Percentiles rank a stretch among this genome's conserved stretches.
These are phyloP conservation scores for Mycena pura DNA, from an alignment of 768 basidiomycete genomes.

Conservation along the genomic window DNA sequence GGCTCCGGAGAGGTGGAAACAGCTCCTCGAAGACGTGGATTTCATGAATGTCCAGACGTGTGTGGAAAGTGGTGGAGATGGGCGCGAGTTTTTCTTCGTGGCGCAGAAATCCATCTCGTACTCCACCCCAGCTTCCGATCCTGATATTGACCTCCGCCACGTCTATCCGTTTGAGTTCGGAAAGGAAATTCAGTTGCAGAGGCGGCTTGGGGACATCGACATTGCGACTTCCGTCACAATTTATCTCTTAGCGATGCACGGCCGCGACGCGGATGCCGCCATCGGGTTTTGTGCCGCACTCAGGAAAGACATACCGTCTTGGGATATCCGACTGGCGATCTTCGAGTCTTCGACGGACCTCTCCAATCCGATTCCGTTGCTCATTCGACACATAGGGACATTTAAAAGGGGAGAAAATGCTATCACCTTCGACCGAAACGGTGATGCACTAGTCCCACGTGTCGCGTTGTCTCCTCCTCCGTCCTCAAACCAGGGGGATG, in stretches of 20 bases:
- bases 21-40: neutral
- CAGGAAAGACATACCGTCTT: neutral
- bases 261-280: conserved; percentile 8
- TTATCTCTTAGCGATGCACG: neutral
- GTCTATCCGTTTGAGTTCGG: conserved; percentile 4
- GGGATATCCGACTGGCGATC: conserved; percentile 6
- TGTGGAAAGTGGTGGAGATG: neutral
- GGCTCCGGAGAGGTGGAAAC: neutral
- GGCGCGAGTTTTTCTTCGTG: conserved; percentile 3
- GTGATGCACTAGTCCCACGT: neutral
- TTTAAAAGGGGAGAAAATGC: neutral
- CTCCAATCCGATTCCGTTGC: neutral
- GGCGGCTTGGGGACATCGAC: neutral
- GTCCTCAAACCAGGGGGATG: neutral
- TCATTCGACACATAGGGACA: neutral
- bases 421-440: neutral
- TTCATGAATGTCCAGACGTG: conserved; percentile 1
- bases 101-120: neutral
- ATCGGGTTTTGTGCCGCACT: neutral
- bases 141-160: neutral
- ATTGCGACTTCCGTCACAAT: neutral
- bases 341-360: neutral
- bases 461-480: neutral
- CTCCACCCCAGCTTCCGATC: neutral
- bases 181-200: neutral